Evolutionary conservation across 1,284 basidiomycete species (phyloP).

Genomic region (Ceratobasidium sp.): DNA sequence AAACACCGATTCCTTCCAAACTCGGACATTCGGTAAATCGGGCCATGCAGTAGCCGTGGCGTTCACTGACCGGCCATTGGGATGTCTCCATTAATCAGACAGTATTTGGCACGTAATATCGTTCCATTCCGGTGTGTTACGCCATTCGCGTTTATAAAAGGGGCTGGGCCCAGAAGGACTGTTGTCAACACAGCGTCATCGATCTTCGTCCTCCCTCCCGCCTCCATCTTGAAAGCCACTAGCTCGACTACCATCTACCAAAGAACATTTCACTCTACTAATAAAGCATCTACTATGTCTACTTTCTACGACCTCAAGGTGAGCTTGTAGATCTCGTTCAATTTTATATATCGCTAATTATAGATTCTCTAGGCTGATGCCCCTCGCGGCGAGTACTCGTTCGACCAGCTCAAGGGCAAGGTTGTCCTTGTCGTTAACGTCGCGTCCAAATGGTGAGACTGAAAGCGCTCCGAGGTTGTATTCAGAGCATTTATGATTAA

Average conservation of each 20-base stretch:
- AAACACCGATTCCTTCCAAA: neutral
- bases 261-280: constrained; percentile 23
- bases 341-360: neutral
- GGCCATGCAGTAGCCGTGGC: constrained; percentile 15
- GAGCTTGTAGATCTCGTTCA: neutral
- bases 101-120: neutral
- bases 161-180: neutral
- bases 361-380: constrained; percentile 16
- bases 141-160: constrained; percentile 34
- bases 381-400: constrained; percentile 60
- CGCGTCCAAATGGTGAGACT: constrained; percentile 72
- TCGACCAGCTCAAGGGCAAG: constrained; percentile 76
- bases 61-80: neutral
- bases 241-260: neutral
- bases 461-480: neutral
- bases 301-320: constrained; percentile 48
- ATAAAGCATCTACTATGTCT: constrained; percentile 32
- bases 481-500: constrained; percentile 27
- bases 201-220: constrained; percentile 2
- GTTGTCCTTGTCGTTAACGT: constrained; percentile 79
- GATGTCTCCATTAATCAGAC: constrained; percentile 1
- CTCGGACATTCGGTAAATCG: neutral
- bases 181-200: neutral
- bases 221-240: neutral
- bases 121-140: neutral